A percentile compares a stretch with the other conserved stretches of the same genome.
Conservation (phyloP, 441 rosid genomes). For the Adansonia madagascariensis region DNA sequence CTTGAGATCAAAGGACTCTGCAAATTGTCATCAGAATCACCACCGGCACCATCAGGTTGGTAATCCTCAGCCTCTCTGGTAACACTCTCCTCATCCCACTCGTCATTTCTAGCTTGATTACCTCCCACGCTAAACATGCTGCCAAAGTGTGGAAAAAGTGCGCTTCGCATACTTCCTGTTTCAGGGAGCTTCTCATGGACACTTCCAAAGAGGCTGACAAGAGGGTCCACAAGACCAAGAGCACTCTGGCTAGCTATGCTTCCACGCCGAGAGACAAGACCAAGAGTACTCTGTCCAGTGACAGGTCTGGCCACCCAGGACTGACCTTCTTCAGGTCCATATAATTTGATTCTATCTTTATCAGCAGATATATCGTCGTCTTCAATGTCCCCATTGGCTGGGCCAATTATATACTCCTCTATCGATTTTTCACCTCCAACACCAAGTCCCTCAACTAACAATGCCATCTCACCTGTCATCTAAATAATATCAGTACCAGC, state of each 20-base stretch:
- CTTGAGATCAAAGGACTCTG: slow-evolving; percentile 92
- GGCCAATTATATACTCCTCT: slow-evolving; percentile 67
- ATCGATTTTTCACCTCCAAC: slow-evolving; percentile 60
- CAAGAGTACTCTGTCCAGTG: slow-evolving; percentile 44
- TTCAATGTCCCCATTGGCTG: slow-evolving; percentile 43
- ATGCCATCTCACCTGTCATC: slow-evolving; percentile 66
- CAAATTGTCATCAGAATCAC: slow-evolving; percentile 74
- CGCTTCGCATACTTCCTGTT: slow-evolving; percentile 84
- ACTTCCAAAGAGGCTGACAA: slow-evolving; percentile 92
- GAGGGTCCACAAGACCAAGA: slow-evolving; percentile 77
- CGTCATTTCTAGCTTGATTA: slow-evolving; percentile 60
- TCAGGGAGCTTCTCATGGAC: slow-evolving; percentile 87
- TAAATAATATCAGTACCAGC: slow-evolving; percentile 24
- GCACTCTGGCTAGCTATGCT: slow-evolving; percentile 54
- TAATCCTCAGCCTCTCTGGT: slow-evolving; percentile 74
- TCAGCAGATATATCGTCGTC: slow-evolving; percentile 50
- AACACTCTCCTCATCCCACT: slow-evolving; percentile 88
- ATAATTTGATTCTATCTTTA: slow-evolving; percentile 52
- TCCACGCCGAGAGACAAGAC: slow-evolving; percentile 72
- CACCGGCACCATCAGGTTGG: slow-evolving; percentile 65
- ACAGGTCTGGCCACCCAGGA: slow-evolving; percentile 56
- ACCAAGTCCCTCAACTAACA: slow-evolving; percentile 67
- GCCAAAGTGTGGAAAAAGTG: slow-evolving; percentile 84
- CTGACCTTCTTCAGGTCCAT: slow-evolving; percentile 53
- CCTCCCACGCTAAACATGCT: slow-evolving; percentile 90